Evolutionary conservation across 2,329 filamentous ascomycete genomes (phyloP).

Genomic region (Knoxdaviesia capensis): DNA sequence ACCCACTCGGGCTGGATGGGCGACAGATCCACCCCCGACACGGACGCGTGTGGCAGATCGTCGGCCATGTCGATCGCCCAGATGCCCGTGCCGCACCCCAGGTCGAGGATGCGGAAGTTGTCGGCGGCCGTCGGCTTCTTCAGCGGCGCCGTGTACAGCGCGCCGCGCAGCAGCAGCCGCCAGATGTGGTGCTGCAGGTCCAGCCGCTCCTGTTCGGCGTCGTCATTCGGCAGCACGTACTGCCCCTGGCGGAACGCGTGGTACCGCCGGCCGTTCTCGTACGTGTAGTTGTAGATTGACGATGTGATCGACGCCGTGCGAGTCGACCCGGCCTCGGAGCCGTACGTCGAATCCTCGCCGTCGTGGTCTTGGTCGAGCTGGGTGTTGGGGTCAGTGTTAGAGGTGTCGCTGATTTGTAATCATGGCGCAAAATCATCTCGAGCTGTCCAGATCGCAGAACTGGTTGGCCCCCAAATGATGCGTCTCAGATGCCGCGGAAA

Average conservation of each 20-base stretch:
- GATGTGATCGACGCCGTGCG: slow-evolving; percentile 17
- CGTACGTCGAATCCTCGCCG: slow-evolving; percentile 14
- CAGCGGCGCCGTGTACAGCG: slow-evolving; percentile 24
- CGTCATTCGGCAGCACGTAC: slow-evolving; percentile 27
- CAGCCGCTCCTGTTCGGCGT: slow-evolving; percentile 30
- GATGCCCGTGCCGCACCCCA: slow-evolving; percentile 41
- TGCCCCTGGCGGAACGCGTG: slow-evolving; percentile 24
- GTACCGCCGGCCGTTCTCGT: slow-evolving; percentile 27
- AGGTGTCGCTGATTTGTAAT: too few relatives aligned
- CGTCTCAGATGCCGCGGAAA: too few relatives aligned
- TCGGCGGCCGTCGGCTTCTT: slow-evolving; percentile 5
- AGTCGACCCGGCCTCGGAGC: slow-evolving; percentile 11
- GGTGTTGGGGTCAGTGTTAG: too few relatives aligned
- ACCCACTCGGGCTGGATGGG: slow-evolving; percentile 38
- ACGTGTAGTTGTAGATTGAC: slow-evolving; percentile 21
- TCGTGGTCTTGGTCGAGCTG: slow-evolving; percentile 8
- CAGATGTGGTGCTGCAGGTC: slow-evolving; percentile 35
- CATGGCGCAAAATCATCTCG: too few relatives aligned
- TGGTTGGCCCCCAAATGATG: too few relatives aligned
- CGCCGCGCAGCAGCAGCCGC: slow-evolving; percentile 21
- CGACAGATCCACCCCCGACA: slow-evolving; percentile 32
- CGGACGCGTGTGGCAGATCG: slow-evolving; percentile 14
- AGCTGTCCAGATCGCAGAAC: too few relatives aligned
- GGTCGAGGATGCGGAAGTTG: slow-evolving; percentile 26
- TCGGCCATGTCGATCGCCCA: slow-evolving; percentile 29